phyloP scores from a whole-genome alignment of 148 eudicot genomes.

The Cornus florida region DNA sequence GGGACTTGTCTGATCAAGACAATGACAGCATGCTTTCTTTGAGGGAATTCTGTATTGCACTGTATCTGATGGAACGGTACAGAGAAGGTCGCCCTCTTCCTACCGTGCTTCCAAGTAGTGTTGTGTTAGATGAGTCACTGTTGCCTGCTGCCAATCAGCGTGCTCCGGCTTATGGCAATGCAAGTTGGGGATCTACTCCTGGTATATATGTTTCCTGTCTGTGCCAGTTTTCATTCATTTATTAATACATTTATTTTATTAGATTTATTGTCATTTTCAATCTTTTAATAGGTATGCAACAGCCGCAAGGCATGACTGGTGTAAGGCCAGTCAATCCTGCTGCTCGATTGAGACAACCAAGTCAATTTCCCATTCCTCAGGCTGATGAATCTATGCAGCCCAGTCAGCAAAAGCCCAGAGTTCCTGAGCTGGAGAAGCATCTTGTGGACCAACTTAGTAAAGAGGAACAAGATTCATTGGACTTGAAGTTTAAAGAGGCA shows the following conservation, averaged over 20 bases:
- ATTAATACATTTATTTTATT: conserved; percentile 7
- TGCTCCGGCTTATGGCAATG: conserved; percentile 49
- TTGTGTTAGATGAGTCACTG: conserved; percentile 51
- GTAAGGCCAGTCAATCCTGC: conserved; percentile 49
- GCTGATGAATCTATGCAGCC: conserved; percentile 60
- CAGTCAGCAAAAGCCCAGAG: conserved; percentile 71
- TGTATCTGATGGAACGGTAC: conserved; percentile 89
- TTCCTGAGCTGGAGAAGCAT: conserved; percentile 89
- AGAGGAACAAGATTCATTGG: conserved; percentile 83
- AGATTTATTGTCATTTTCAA: not conserved
- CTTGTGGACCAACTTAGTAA: conserved; percentile 87
- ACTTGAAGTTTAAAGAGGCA: conserved; percentile 86
- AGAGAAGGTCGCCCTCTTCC: conserved; percentile 99
- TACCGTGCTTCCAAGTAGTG: conserved; percentile 53
- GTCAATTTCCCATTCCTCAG: conserved; percentile 53
- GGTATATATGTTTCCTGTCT: conserved; percentile 44
- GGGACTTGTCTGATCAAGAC: conserved; percentile 99
- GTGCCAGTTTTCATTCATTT: not conserved
- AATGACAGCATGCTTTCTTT: conserved; percentile 97
- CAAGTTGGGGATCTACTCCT: conserved; percentile 63
- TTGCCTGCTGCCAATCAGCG: conserved; percentile 58
- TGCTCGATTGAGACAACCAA: conserved; percentile 64
- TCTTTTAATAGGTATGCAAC: conserved; percentile 57
- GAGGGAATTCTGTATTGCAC: conserved; percentile 95
- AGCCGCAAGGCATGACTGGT: conserved; percentile 49